Evolutionary conservation across 805 yeast species (phyloP), one percentile per base, ranked within the genome.

Genomic region (Yueomyces sinensis): DNA sequence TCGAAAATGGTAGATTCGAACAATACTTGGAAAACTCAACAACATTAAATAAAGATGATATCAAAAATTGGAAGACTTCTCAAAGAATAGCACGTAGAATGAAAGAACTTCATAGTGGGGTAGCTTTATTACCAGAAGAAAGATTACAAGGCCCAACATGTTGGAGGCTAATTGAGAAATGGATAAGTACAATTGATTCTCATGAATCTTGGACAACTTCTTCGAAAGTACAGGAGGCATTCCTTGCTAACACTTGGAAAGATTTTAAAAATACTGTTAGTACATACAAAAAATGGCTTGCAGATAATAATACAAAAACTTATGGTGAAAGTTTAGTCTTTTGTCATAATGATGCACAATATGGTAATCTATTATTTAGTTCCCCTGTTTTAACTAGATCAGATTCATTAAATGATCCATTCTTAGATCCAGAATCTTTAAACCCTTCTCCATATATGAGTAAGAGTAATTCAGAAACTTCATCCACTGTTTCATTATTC

Each of bases 321-420:
- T 9, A 15, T 13, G 67, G 35, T 4, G 38, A 36, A 25, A 36
- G 29, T 25, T 63, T 82, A 40, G 84, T 73, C 13, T 91, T 91
- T 52, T 84, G 95, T 47, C 98, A 91, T 58, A 91, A 91, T 51
- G 98, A 89, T 57, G 81, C 97, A 1, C 98, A 91, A 56, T 89
- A 91, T 54, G 98, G 98, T 24, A 91, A 91, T 51, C 65, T 91
- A 41, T 63, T 91, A 37, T 72, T 89, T 18, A 54, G 63, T n/a
- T 72, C 70, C 2, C 76, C 82, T 17, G 65, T 71, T 4, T 52
- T 65, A 29, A 35, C 39, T n/a, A 31, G 36, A 15, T 29, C 24
- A 2, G 4, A 17, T 13, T n/a, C 22, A 9, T 5, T n/a, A 13
- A 6, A 6, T 13, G 15, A n/a, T 25, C 27, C 17, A 22, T 30